A percentile compares a stretch with the other conserved stretches of the same genome.
phyloP scores from a whole-genome alignment of 768 basidiomycete genomes.

The Rhodotorula kratochvilovae region DNA sequence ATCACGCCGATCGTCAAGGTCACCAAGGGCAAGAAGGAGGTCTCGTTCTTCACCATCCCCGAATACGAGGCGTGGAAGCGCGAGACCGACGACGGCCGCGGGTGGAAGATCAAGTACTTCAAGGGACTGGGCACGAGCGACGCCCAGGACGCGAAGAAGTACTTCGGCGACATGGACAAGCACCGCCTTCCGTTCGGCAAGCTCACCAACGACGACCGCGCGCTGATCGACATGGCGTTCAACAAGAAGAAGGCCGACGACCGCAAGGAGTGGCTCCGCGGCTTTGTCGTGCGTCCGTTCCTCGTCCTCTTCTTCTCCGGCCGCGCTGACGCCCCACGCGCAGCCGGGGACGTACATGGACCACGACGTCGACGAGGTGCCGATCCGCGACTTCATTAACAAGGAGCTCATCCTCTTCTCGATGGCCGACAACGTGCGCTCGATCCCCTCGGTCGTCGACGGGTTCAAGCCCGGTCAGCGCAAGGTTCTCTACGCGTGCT shows the following conservation, averaged over 20 bases:
- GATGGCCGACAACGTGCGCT: conserved; percentile 98
- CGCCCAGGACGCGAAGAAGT: conserved; percentile 81
- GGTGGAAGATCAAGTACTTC: conserved; percentile 93
- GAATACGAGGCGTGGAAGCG: conserved; percentile 92
- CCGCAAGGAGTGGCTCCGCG: conserved; percentile 94
- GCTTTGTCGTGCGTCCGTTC: conserved; percentile 64
- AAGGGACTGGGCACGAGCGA: conserved; percentile 97
- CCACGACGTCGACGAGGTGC: conserved; percentile 78
- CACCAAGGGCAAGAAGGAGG: conserved; percentile 67
- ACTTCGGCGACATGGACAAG: conserved; percentile 85
- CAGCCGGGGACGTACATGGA: conserved; percentile 92
- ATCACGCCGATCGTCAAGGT: conserved; percentile 95
- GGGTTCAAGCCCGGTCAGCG: conserved; percentile 96
- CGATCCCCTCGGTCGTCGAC: conserved; percentile 88
- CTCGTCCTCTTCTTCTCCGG: not conserved
- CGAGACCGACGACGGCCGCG: conserved; percentile 63
- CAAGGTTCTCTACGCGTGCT: conserved; percentile 93
- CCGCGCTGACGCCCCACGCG: not conserved
- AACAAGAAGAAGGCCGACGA: conserved; percentile 99
- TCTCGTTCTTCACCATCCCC: conserved; percentile 93
- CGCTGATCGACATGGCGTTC: conserved; percentile 93
- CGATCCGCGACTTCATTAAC: conserved; percentile 93
- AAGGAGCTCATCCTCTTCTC: conserved; percentile 96
- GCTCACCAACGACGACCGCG: conserved; percentile 73
- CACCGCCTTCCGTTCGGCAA: conserved; percentile 90